A percentile compares a stretch with the other conserved stretches of the same genome.
Evolutionary conservation across 129 eudicot genomes (phyloP).

Genomic region (Tagetes erecta): DNA sequence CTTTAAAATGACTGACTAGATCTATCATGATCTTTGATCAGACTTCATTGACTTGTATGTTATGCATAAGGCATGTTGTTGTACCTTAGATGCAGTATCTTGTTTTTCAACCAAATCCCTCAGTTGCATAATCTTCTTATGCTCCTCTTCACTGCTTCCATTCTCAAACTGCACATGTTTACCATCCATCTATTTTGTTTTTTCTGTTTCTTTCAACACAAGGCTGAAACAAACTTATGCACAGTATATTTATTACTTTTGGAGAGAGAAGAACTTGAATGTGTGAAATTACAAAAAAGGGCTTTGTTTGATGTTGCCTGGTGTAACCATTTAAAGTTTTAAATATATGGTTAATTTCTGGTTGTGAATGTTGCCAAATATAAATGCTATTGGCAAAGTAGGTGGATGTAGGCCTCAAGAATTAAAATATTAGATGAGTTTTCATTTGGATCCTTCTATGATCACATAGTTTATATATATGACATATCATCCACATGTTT

Average conservation of each 20-base stretch:
- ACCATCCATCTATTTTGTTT: constrained; percentile 25
- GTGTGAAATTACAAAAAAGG: constrained; percentile 4
- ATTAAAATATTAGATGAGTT: not conserved
- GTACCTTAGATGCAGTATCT: constrained; percentile 60
- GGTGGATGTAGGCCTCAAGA: constrained; percentile 15
- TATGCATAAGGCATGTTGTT: not conserved
- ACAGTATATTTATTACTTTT: not conserved
- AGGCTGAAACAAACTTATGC: constrained; percentile 18
- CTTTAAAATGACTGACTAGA: constrained; percentile 7
- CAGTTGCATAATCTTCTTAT: constrained; percentile 45
- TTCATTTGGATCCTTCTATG: constrained; percentile 12
- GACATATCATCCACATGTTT: not conserved
- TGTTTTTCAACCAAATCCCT: constrained; percentile 52
- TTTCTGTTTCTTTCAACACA: not conserved
- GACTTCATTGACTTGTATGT: not conserved
- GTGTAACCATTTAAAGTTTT: not conserved
- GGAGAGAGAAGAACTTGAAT: constrained; percentile 2
- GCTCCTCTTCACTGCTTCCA: constrained; percentile 40
- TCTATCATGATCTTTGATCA: not conserved
- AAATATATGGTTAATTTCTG: not conserved
- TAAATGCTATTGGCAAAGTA: not conserved
- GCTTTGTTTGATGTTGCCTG: constrained; percentile 15
- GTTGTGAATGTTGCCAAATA: not conserved
- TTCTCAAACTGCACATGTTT: not conserved
- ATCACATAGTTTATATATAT: not conserved